Conservation (phyloP, 1,284 basidiomycete genomes). For the Sporisorium graminicola region DNA sequence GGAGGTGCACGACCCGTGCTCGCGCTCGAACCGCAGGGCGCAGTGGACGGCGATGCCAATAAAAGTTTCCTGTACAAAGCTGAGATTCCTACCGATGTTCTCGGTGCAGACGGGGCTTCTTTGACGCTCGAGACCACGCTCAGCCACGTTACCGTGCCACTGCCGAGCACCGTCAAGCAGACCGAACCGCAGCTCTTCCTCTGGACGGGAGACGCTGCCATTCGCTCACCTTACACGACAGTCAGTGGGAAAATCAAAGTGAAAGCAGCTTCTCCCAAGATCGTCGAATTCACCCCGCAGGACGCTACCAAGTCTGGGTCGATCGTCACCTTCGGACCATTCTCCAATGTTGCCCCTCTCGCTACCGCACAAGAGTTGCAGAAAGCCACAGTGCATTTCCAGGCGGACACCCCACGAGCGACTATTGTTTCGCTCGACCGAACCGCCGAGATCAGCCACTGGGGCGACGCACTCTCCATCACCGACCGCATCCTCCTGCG, state of each 20-base stretch:
- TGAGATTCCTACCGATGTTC: slow-evolving; percentile 18
- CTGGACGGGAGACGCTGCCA: slow-evolving; percentile 80
- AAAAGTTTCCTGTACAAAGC: slow-evolving; percentile 30
- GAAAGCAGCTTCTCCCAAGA: slow-evolving; percentile 31
- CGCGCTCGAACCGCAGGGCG: slow-evolving; percentile 8
- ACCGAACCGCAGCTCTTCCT: slow-evolving; percentile 83
- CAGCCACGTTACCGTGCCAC: slow-evolving; percentile 81
- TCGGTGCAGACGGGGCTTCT: slow-evolving; percentile 6
- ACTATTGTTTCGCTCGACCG: slow-evolving; percentile 81
- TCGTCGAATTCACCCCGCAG: slow-evolving; percentile 69
- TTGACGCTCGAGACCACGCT: slow-evolving; percentile 74
- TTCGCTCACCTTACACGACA: slow-evolving; percentile 86
- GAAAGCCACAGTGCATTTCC: slow-evolving; percentile 80
- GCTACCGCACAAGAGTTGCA: slow-evolving; percentile 59
- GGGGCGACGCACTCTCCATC: slow-evolving; percentile 93
- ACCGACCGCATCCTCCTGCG: slow-evolving; percentile 86
- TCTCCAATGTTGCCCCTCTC: slow-evolving; percentile 76
- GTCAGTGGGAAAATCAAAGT: slow-evolving; percentile 85
- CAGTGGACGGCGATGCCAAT: slow-evolving; percentile 10
- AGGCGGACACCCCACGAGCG: slow-evolving; percentile 82
- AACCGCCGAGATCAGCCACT: slow-evolving; percentile 91
- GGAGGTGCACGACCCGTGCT: slow-evolving; percentile 30
- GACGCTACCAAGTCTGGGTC: slow-evolving; percentile 80
- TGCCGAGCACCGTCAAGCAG: slow-evolving; percentile 81
- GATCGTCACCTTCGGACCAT: slow-evolving; percentile 89